Evolutionary conservation across 2,329 filamentous ascomycete species (phyloP).

Genomic region (Monilinia polystroma): DNA sequence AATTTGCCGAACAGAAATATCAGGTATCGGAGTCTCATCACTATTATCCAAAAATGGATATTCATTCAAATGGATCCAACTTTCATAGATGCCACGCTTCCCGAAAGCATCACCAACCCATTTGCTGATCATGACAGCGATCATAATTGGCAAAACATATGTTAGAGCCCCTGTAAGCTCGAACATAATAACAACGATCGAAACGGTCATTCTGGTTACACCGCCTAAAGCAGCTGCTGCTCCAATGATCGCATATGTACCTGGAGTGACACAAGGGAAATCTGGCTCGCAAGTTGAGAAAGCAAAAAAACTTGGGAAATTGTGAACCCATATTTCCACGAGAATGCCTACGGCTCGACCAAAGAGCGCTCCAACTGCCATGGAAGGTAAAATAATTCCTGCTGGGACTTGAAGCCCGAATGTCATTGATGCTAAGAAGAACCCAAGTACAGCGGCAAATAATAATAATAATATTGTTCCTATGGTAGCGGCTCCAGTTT

Average conservation of each 20-base stretch:
- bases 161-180: conserved; percentile 94
- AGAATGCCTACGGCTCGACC: conserved; percentile 87
- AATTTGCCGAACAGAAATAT: conserved; percentile 80
- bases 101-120: conserved; percentile 97
- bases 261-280: conserved; percentile 83
- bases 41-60: conserved; percentile 95
- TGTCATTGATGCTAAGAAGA: conserved; percentile 80
- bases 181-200: conserved; percentile 99
- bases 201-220: conserved; percentile 94
- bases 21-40: conserved; percentile 74
- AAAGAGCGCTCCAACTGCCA: conserved; percentile 89
- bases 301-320: conserved; percentile 19
- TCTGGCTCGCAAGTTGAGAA: conserved; percentile 51
- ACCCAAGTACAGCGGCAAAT: conserved; percentile 78
- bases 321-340: conserved; percentile 82
- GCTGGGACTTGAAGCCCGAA: conserved; percentile 94
- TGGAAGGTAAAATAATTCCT: conserved; percentile 91
- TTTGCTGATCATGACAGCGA: conserved; percentile 96
- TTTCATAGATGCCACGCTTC: conserved; percentile 91
- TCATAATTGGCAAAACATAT: conserved; percentile 98
- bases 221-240: conserved; percentile 92
- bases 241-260: conserved; percentile 94
- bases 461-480: conserved; percentile 80
- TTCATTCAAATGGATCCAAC: conserved; percentile 94
- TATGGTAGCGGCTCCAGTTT: conserved; percentile 77